Evolutionary conservation across 352 stramenopile species (phyloP), one percentile per base, ranked within the genome.

Genomic region (Globisporangium mamillatum): DNA sequence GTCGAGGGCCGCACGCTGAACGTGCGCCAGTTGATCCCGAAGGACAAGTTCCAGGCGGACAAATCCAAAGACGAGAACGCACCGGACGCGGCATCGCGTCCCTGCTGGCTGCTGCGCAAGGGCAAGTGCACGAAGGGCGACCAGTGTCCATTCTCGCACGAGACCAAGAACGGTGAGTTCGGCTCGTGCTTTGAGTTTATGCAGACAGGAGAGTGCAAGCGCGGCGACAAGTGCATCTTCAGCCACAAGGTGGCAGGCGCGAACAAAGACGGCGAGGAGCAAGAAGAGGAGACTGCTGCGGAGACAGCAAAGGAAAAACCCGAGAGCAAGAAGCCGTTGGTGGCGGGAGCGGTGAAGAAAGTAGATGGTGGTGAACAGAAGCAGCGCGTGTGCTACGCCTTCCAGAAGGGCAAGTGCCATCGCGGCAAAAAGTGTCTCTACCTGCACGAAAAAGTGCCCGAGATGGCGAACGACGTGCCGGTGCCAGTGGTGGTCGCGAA

Each of bases 181-280:
- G 86, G 86, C 66, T 90, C 82, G 63, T 93, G 86, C 76, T 93
- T 93, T 65, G 82, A 93, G 70, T 93, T 85, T 59, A 80, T 84
- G 63, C 86, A 93, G 64, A 91, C 80, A 22, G 83, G 86, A 4
- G 73, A 67, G 20, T 93, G 86, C 68, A 92, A 90, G 73, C 79
- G 75, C 12, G 86, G 84, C 46, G 80, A 90, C 68, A 84, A 75
- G 29, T 94, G 86, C 71, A 91, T 91, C 62, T 94, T 92, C 50
- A 75, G 68, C 10, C 86, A 94, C 44, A 74, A 72, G 8, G 64
- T 68, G n/a, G 53, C 50, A 10, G 62, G 48, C 9, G 63, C 32
- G 20, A 54, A 29, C 20, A 50, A 50, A 10, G 44, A 16, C 44
- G 32, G 16, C 32, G 34, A 27, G 3, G 25, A 44, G 20, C 12